A percentile compares a stretch with the other conserved stretches of the same genome.
phyloP scores from a whole-genome alignment of 2,329 filamentous ascomycete species.

The Grosmannia huntii region DNA sequence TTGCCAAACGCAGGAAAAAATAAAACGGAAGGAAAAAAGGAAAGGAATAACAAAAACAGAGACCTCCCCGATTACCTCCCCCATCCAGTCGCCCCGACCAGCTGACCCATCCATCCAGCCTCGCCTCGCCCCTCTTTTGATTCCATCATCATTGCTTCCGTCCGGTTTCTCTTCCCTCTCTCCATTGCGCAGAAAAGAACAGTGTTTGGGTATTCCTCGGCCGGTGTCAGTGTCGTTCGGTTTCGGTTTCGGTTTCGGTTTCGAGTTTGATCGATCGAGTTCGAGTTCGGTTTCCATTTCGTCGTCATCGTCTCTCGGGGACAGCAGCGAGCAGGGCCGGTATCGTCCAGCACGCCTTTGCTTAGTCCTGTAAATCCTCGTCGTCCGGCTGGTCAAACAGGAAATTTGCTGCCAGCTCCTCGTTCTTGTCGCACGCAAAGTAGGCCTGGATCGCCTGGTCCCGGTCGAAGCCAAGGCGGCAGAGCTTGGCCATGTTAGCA shows the following conservation, averaged over 20 bases:
- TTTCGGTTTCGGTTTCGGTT: background rate
- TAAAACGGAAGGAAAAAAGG: background rate
- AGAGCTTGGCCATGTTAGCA: slow-evolving; percentile 45
- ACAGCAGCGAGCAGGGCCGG: background rate
- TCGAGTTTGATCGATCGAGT: background rate
- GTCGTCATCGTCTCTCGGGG: too few relatives aligned
- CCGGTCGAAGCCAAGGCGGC: slow-evolving; percentile 82
- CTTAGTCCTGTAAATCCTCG: slow-evolving; percentile 38
- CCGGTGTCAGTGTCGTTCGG: background rate
- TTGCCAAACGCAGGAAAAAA: background rate
- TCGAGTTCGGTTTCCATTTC: background rate
- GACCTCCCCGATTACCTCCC: background rate
- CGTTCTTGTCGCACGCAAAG: slow-evolving; percentile 98
- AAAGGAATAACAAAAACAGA: background rate
- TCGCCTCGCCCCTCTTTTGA: background rate
- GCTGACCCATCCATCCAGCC: background rate
- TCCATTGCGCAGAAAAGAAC: background rate
- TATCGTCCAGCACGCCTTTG: background rate
- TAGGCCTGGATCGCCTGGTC: slow-evolving; percentile 95
- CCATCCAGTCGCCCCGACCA: background rate
- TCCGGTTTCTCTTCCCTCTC: background rate
- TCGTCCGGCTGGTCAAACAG: slow-evolving; percentile 95
- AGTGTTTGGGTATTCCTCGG: background rate
- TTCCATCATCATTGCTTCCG: background rate
- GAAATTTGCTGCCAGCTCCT: slow-evolving; percentile 96